These are phyloP conservation scores for Omphalea diandra DNA, from an alignment of 441 rosid species.

Conservation along the genomic window DNA sequence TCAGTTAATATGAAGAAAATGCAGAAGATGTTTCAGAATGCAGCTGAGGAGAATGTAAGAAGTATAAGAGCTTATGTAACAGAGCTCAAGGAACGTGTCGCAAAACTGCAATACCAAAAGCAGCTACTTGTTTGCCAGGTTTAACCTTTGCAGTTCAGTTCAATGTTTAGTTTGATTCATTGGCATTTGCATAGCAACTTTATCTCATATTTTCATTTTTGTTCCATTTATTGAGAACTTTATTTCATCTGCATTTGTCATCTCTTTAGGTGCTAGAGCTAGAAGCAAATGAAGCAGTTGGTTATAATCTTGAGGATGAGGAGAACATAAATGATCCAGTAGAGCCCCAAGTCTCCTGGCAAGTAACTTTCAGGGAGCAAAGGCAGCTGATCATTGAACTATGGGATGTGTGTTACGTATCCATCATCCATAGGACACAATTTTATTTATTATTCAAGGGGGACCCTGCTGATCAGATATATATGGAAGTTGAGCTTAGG, in stretches of 20 bases:
- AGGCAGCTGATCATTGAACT: slow-evolving; percentile 91
- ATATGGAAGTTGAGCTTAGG: slow-evolving; percentile 98
- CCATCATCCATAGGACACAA: slow-evolving; percentile 92
- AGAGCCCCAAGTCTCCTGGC: slow-evolving; percentile 79
- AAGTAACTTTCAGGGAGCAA: slow-evolving; percentile 73
- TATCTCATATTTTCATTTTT: neutral
- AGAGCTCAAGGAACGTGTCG: slow-evolving; percentile 96
- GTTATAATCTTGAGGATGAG: slow-evolving; percentile 59
- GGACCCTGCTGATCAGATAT: slow-evolving; percentile 95
- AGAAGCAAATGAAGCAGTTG: slow-evolving; percentile 95
- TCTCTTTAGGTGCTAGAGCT: slow-evolving; percentile 79
- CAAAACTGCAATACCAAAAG: slow-evolving; percentile 96
- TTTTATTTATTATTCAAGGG: slow-evolving; percentile 93
- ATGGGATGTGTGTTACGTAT: slow-evolving; percentile 88
- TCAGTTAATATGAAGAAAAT: slow-evolving; percentile 97
- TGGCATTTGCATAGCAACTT: neutral
- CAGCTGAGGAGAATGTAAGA: slow-evolving; percentile 98
- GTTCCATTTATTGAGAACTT: neutral
- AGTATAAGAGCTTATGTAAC: slow-evolving; percentile 93
- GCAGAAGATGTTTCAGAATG: slow-evolving; percentile 99
- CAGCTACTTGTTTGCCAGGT: slow-evolving; percentile 99
- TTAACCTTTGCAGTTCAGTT: slow-evolving; percentile 1
- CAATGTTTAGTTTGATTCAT: neutral
- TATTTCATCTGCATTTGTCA: too few species aligned
- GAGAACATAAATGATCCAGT: slow-evolving; percentile 43